Percentiles rank a stretch among this genome's conserved stretches.
Conservation (phyloP, 202 grass and related monocot species). For the Musa balbisiana region DNA sequence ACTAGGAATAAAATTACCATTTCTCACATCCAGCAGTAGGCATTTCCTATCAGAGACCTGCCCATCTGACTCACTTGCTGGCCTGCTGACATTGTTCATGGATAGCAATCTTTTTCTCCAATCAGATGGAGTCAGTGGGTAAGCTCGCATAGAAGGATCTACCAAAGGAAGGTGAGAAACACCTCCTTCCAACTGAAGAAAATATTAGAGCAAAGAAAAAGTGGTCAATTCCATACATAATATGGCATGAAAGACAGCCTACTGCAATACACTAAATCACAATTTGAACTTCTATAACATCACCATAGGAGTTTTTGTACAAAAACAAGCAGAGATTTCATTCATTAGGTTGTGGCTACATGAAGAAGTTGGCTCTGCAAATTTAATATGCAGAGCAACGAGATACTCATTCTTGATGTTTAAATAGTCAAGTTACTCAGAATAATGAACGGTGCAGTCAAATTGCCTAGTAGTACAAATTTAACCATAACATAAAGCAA, state of each 20-base stretch:
- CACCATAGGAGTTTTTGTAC: background rate
- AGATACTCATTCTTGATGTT: too few relatives aligned
- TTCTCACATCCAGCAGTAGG: constrained; percentile 86
- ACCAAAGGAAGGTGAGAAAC: constrained; percentile 73
- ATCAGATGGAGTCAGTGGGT: constrained; percentile 57
- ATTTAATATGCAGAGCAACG: too few relatives aligned
- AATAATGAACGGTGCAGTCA: background rate
- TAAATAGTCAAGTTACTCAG: background rate
- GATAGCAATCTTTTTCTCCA: constrained; percentile 67
- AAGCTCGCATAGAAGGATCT: constrained; percentile 58
- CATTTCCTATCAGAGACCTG: constrained; percentile 31
- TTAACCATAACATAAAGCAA: background rate
- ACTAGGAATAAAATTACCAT: constrained; percentile 41
- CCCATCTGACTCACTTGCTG: constrained; percentile 22
- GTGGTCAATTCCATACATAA: background rate
- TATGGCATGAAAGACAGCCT: constrained; percentile 4
- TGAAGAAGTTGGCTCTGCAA: background rate
- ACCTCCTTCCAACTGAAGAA: constrained; percentile 81
- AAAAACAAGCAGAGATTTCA: background rate
- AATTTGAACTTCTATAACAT: background rate
- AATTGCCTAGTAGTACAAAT: constrained; percentile 11
- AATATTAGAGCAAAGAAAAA: background rate
- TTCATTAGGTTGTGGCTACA: background rate
- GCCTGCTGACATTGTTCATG: constrained; percentile 28
- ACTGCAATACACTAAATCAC: background rate